Base-by-base conservation (phyloP, 805 yeast genomes). In the Debaryomyces tyrocola region DNA sequence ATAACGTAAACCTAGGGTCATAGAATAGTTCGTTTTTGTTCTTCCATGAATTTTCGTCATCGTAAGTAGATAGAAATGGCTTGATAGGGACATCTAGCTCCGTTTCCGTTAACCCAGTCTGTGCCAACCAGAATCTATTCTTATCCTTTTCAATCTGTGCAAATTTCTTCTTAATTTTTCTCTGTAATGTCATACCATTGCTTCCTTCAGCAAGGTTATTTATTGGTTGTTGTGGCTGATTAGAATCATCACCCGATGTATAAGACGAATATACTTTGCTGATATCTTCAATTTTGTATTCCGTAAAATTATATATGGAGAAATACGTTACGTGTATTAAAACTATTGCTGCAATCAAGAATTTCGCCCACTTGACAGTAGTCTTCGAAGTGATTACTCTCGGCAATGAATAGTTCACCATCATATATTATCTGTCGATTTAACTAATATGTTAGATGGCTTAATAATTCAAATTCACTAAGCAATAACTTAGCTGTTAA, bases 1-100 rank as follows among this genome's bases (percentile, higher is more conserved):
- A 62, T 53, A 78, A 66, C 0, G 85, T 75, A 48, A 82, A 67
- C 37, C 87, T 61, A 14, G 87, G 87, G 49, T 83, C 88, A 51
- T 69, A 75, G 20, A 63, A 66, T 6, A 65, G 31, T 15, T 46
- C 50, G 3, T 52, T 49, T 4, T 45, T 55, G 36, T 51, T 51
- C 11, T 44, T 45, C 66, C 66, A 64, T 12, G 60, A 50, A 6
- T 45, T 38, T 17, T 50, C 55, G 20, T 42, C 36, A 6, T 43
- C 41, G 37, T 24, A 38, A 8, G 33, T 29, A 28, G 40, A 44
- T 31, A 52, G 33, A 40, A 55, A 57, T 15, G 47, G 45, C 20
- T 45, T 48, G n/a, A 53, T 44, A 4, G 20, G 20, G 7, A 57
- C 31, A 9, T 43, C 41, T 12, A 54, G 33, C 9, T 53, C 43